These are phyloP conservation scores for Leishmania gerbilli DNA, from an alignment of 208 protist species.

Conservation along the genomic window DNA sequence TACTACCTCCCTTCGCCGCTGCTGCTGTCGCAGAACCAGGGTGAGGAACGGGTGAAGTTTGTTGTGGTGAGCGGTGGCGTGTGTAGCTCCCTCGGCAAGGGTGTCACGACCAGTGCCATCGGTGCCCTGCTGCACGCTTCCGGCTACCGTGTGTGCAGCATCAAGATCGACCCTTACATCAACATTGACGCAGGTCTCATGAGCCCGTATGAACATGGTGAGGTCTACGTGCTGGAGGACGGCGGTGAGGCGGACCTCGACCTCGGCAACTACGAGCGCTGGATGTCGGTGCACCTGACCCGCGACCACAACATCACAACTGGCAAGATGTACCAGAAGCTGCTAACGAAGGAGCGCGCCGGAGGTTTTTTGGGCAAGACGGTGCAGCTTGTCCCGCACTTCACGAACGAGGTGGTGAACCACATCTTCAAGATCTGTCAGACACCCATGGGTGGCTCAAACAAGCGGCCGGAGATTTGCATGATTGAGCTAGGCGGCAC, in stretches of 20 bases:
- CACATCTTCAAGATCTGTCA: constrained; percentile 90
- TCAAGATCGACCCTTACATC: constrained; percentile 99
- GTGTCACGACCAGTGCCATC: constrained; percentile 85
- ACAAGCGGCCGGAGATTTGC: constrained; percentile 93
- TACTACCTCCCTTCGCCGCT: constrained; percentile 87
- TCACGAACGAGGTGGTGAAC: constrained; percentile 93
- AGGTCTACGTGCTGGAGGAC: constrained; percentile 99
- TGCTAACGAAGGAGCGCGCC: constrained; percentile 96
- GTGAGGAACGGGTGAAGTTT: constrained; percentile 86
- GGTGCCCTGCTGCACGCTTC: constrained; percentile 84
- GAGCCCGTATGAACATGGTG: constrained; percentile 98
- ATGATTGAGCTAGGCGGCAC: constrained; percentile 98
- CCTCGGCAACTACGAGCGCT: constrained; percentile 99
- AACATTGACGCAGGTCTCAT: constrained; percentile 96
- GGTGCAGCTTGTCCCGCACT: constrained; percentile 98
- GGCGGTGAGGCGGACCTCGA: constrained; percentile 98
- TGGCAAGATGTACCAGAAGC: constrained; percentile 97
- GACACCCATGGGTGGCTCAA: constrained; percentile 77
- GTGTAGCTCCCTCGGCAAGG: constrained; percentile 99
- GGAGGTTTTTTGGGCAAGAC: constrained; percentile 99
- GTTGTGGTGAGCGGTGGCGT: constrained; percentile 98
- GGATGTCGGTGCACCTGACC: constrained; percentile 95
- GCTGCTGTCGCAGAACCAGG: constrained; percentile 43
- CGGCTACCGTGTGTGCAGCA: constrained; percentile 95
- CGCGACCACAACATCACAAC: constrained; percentile 99